Base-by-base conservation (phyloP, 2,329 filamentous ascomycete species). In the Epichloe sp. region DNA sequence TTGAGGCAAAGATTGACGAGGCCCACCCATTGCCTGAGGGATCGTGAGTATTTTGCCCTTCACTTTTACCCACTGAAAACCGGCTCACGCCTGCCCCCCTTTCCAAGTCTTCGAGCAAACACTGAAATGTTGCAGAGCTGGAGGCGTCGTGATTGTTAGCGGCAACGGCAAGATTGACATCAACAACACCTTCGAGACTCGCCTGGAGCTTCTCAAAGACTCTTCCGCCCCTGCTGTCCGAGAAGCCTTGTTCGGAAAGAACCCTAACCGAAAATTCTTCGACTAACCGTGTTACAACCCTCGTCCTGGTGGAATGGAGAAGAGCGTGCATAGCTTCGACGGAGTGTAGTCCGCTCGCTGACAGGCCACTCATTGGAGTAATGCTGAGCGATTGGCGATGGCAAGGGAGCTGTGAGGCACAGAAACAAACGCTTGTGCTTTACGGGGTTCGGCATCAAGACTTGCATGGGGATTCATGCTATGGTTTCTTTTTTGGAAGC, bases 121-220 rank as follows among this genome's bases (percentile, higher is more conserved):
- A 26, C 44, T 46, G 4, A 45, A 6, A 41, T 21, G 19, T 37
- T 48, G 55, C 59, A 97, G 93, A 62, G 78, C 89, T 54, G 93
- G 93, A 54, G 93, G 93, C 61, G 77, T 95, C 52, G 68, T 79
- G 53, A 82, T 98, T 57, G 71, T 95, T 51, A 88, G 90, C 57
- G 84, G 86, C 59, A 77, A 77, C 57, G 93, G 93, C 66, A 96
- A 91, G 78, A 97, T 98, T 66, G 89, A 95, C 63, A 91, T 98
- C 69, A 90, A 96, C 79, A 97, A 98, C 76, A 97, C 93, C 51
- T 86, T 97, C 60, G 93, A 97, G 67, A 86, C 95, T 66, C 83
- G 93, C 58, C 76, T 98, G 69, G 80, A 79, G 63, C 76, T 97
- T 54, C 80, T 97, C 57, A 85, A 95, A 71, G 83, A 84, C 52